Evolutionary conservation across 139 green algal genomes (phyloP).

Genomic region (Chlorella sp.): DNA sequence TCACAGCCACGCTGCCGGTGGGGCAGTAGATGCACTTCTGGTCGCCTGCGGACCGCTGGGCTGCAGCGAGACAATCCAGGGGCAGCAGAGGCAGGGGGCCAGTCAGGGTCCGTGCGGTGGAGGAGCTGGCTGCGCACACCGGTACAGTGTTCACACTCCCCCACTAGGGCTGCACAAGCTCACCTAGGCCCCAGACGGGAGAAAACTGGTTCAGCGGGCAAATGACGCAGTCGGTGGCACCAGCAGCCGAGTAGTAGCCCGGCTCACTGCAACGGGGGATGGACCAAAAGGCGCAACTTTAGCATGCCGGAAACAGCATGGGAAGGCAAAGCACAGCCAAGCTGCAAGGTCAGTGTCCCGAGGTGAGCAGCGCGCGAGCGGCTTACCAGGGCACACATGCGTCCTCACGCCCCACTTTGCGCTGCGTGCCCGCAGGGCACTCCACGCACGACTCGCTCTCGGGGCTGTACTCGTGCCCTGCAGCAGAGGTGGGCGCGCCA

Average conservation of each 20-base stretch:
- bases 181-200: background rate
- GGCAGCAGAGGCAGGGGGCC: background rate
- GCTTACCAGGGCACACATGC: slow-evolving; percentile 4
- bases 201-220: slow-evolving; percentile 25
- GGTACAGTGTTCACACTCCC: too few species aligned
- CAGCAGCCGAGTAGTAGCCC: background rate
- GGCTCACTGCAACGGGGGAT: too few species aligned
- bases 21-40: slow-evolving; percentile 21
- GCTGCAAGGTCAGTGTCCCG: too few species aligned
- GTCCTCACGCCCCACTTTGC: background rate
- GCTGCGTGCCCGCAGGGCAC: background rate
- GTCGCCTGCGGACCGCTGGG: background rate
- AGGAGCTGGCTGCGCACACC: background rate
- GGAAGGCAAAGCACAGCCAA: background rate
- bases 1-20: background rate
- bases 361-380: too few species aligned
- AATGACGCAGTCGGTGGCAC: background rate
- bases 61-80: background rate
- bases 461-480: background rate
- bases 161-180: background rate
- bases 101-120: too few species aligned
- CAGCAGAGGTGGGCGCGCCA: background rate
- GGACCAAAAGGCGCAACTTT: too few species aligned
- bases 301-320: too few species aligned
- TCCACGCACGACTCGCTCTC: background rate